Evolutionary conservation across 129 eudicot species (phyloP).

Genomic region (Tagetes patula): DNA sequence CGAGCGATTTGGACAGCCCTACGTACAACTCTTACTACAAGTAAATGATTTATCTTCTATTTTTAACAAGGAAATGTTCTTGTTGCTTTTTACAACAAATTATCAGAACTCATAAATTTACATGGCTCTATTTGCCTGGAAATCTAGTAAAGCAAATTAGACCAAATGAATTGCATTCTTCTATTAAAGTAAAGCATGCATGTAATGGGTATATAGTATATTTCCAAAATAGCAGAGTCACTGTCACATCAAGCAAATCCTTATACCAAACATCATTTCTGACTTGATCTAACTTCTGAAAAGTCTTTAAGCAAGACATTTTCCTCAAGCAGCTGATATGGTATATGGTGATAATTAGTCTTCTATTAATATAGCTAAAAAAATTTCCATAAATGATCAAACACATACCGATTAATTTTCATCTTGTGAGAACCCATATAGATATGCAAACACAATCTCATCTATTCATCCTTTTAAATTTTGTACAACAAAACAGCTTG

Average conservation of each 20-base stretch:
- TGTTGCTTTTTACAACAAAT: conserved; percentile 5
- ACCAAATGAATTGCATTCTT: background rate
- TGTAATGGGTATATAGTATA: background rate
- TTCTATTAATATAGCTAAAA: background rate
- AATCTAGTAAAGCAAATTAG: background rate
- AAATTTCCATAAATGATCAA: conserved; percentile 2
- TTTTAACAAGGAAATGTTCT: background rate
- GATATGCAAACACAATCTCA: conserved; percentile 2
- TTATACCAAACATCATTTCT: conserved; percentile 5
- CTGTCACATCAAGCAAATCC: conserved; percentile 10
- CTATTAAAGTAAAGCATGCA: conserved; percentile 1
- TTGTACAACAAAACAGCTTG: background rate
- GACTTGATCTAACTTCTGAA: conserved; percentile 12
- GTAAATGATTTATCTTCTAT: background rate
- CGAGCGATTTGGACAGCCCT: too few species aligned
- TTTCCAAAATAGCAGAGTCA: background rate
- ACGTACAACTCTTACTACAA: conserved; percentile 6
- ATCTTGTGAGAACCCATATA: conserved; percentile 1
- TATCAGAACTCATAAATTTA: background rate
- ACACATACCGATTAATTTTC: background rate
- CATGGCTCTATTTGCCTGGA: background rate
- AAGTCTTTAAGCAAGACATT: background rate
- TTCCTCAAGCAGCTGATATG: background rate
- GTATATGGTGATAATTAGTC: conserved; percentile 6
- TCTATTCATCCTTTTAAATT: background rate